A percentile compares a stretch with the other conserved stretches of the same genome.
phyloP scores from a whole-genome alignment of 2,329 filamentous ascomycete genomes.

The Talaromyces sp. region DNA sequence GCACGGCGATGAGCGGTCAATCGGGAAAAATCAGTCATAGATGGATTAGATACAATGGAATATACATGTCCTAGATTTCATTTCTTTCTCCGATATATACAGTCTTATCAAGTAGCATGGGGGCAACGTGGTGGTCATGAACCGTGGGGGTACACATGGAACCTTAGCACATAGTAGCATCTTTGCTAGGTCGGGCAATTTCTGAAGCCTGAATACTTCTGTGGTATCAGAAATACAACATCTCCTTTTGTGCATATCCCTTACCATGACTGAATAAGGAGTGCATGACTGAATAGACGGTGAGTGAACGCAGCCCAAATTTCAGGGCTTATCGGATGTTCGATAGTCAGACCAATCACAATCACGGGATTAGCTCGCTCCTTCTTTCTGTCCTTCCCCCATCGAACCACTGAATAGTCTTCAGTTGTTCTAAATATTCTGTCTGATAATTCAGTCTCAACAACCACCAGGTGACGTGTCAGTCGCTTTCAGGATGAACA shows the following conservation, averaged over 20 bases:
- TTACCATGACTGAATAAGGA: too few species aligned
- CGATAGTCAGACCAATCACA: not conserved
- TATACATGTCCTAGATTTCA: too few species aligned
- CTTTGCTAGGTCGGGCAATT: too few species aligned
- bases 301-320: not conserved
- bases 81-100: too few species aligned
- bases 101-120: not conserved
- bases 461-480: slow-evolving; percentile 15
- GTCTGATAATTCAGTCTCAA: not conserved
- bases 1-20: slow-evolving; percentile 40
- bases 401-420: not conserved
- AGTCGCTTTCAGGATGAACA: not conserved
- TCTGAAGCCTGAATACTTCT: too few species aligned
- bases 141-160: too few species aligned
- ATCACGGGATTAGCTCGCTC: not conserved
- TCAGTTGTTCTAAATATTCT: not conserved
- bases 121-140: not conserved
- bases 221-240: not conserved
- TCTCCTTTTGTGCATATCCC: too few species aligned
- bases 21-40: not conserved
- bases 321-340: not conserved
- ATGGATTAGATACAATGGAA: not conserved
- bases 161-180: too few species aligned
- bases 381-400: not conserved
- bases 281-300: not conserved